These are phyloP conservation scores for Beta vulgaris DNA, from an alignment of 148 eudicot genomes.

Conservation along the genomic window DNA sequence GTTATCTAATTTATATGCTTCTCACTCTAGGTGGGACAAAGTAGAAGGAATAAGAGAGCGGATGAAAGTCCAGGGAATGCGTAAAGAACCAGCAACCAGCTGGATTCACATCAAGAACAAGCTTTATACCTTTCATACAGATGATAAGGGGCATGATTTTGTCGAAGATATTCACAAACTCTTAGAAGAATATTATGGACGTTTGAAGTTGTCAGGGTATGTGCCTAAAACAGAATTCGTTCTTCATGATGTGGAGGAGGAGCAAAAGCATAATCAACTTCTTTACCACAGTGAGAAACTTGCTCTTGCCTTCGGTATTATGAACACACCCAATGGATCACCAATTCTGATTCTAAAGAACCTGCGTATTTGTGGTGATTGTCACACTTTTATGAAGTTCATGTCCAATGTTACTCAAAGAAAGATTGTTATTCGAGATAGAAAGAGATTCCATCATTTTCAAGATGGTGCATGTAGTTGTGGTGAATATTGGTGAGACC, in stretches of 20 bases:
- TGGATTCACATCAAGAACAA: constrained; percentile 38
- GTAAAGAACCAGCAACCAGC: constrained; percentile 39
- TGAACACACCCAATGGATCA: constrained; percentile 25
- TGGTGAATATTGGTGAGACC: constrained; percentile 39
- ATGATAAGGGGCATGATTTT: constrained; percentile 27
- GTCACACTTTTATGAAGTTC: constrained; percentile 40
- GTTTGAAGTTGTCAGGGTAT: constrained; percentile 34
- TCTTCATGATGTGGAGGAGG: constrained; percentile 44
- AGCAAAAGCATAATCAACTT: constrained; percentile 38
- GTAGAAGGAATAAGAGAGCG: constrained; percentile 33
- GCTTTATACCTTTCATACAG: constrained; percentile 33
- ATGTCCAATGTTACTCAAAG: constrained; percentile 32
- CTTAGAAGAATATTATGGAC: constrained; percentile 26
- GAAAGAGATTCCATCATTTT: constrained; percentile 43
- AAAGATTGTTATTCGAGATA: constrained; percentile 38
- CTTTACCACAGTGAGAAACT: constrained; percentile 41
- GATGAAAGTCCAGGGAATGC: constrained; percentile 31
- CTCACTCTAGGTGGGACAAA: constrained; percentile 38
- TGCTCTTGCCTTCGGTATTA: constrained; percentile 35
- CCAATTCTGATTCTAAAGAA: constrained; percentile 33
- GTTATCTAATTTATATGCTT: constrained; percentile 39
- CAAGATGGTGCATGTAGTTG: constrained; percentile 37
- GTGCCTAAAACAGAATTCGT: constrained; percentile 34
- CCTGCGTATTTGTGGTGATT: constrained; percentile 39
- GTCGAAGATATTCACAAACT: constrained; percentile 19